Base-by-base conservation (phyloP, 2,329 filamentous ascomycete species). In the Pleoardoris graminearum region DNA sequence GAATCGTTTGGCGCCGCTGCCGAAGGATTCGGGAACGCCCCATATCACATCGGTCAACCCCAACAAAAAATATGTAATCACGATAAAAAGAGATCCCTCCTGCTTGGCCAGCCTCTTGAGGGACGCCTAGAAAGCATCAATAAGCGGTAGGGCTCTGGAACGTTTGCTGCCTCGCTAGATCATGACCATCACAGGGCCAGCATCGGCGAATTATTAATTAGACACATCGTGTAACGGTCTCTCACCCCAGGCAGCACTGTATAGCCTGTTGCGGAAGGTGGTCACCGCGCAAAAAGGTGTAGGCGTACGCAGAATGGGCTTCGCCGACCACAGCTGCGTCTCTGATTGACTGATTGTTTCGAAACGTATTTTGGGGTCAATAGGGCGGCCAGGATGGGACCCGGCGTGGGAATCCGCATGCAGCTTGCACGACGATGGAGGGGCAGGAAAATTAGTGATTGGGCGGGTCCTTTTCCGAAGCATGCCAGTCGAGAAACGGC, bases 331-430 rank as follows among this genome's bases (percentile, higher is more conserved):
- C 25, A 38, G n/a, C 37, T 57, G 52, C 37, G 46, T n/a, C 25
- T 56, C 33, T 59, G 48, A 59, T 59, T 59, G 60, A 59, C 50
- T 52, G 39, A 52, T 42, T 53, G 55, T 60, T 58, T 57, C 43
- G 43, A 57, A 52, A 58, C 50, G 21, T 44, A 45, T 52, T 50
- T 35, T 53, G 19, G 32, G 48, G 48, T 32, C 37, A 44, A 25
- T 49, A 37, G 50, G 38, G 43, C 29, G 45, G 44, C 46, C 21
- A 39, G 37, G 32, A 19, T n/a, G 33, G 36, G 29, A 46, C 38
- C 39, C 43, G 52, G 50, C 30, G 38, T 45, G 41, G 44, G 50
- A 60, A 27, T 53, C 53, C 51, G 50, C 58, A 53, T 50, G 45
- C 39, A 30, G 30, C 27, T 22, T 37, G 51, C 45, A 46, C 36